phyloP scores from a whole-genome alignment of 1,139 yeast species.

The Schizosaccharomyces versatilis region DNA sequence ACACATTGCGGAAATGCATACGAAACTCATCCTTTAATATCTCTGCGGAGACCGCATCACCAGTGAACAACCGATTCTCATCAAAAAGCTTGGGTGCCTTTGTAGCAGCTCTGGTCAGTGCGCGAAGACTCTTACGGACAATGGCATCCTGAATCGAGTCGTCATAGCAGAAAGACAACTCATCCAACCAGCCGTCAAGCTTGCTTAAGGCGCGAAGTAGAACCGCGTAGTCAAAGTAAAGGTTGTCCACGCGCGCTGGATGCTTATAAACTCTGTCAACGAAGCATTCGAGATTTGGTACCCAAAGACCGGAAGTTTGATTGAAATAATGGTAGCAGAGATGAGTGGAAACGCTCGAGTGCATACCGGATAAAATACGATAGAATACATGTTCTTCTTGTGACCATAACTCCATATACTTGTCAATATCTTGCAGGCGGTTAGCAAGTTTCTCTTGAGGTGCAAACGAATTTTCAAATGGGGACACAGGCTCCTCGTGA shows the following conservation, averaged over 20 bases:
- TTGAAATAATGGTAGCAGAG: conserved; percentile 66
- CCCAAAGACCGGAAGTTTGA: conserved; percentile 55
- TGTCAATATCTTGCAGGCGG: background rate
- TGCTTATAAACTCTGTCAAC: conserved; percentile 74
- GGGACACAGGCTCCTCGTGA: background rate
- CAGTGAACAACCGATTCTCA: conserved; percentile 30
- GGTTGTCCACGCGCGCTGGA: conserved; percentile 72
- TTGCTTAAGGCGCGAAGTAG: conserved; percentile 64
- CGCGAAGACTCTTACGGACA: conserved; percentile 5
- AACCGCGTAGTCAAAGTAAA: conserved; percentile 80
- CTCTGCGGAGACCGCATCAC: conserved; percentile 20
- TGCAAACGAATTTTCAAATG: background rate
- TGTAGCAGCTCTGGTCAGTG: conserved; percentile 18
- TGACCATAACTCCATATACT: conserved; percentile 5
- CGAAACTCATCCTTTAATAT: conserved; percentile 57
- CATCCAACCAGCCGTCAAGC: conserved; percentile 28
- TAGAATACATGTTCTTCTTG: conserved; percentile 71
- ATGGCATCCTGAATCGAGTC: conserved; percentile 17
- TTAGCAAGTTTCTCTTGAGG: background rate
- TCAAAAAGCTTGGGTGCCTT: conserved; percentile 31
- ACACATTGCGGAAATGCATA: conserved; percentile 64
- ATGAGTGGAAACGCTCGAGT: conserved; percentile 86
- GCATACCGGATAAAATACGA: conserved; percentile 78
- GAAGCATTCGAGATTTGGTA: conserved; percentile 60
- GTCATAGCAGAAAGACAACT: conserved; percentile 28